Evolutionary conservation across 805 yeast species (phyloP).

Genomic region (Candida easanensis): DNA sequence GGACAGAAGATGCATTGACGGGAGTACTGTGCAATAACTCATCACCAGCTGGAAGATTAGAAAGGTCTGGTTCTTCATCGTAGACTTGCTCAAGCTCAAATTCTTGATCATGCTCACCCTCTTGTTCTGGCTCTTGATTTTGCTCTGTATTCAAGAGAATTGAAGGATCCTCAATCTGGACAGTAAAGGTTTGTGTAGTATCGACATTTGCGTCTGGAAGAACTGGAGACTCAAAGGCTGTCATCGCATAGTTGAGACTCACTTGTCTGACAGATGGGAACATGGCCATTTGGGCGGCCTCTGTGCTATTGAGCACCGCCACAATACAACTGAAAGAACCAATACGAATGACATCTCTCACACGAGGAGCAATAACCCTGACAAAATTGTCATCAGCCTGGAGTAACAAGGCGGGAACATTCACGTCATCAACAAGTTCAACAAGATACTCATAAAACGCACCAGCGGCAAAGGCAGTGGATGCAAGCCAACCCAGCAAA

Average conservation of each 20-base stretch:
- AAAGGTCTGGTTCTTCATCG: too few relatives aligned
- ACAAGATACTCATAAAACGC: constrained; percentile 3
- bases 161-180: constrained; percentile 10
- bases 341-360: constrained; percentile 7
- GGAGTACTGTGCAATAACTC: too few relatives aligned
- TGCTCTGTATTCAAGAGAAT: too few relatives aligned
- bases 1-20: constrained; percentile 18
- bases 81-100: too few relatives aligned
- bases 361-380: constrained; percentile 5
- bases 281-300: neutral
- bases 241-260: constrained; percentile 1
- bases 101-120: too few relatives aligned
- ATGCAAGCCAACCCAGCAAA: too few relatives aligned
- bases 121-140: too few relatives aligned
- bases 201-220: neutral
- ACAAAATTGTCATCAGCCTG: constrained; percentile 3
- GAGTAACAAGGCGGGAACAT: constrained; percentile 5
- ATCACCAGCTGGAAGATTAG: too few relatives aligned
- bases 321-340: constrained; percentile 14
- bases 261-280: constrained; percentile 5
- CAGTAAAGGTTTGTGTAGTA: neutral
- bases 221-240: constrained; percentile 1
- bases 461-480: neutral
- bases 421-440: constrained; percentile 10
- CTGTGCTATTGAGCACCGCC: constrained; percentile 5